These are phyloP conservation scores for Vaucheria bursata DNA, from an alignment of 352 stramenopile species.

Conservation along the genomic window DNA sequence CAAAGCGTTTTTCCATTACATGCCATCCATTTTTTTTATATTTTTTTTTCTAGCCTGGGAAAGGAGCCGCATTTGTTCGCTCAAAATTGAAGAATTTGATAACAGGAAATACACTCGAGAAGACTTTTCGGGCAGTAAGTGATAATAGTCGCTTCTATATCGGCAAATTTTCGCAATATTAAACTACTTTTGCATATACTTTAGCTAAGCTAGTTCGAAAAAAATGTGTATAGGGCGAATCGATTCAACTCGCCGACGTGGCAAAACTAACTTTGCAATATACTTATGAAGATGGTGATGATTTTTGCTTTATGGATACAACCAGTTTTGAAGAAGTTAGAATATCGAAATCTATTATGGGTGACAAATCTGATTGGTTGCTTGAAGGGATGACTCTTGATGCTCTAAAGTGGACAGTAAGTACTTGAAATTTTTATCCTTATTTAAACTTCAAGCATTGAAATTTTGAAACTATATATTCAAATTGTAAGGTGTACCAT, in stretches of 20 bases:
- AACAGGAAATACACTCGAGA: constrained; percentile 49
- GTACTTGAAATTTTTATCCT: too few species aligned
- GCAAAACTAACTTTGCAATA: constrained; percentile 51
- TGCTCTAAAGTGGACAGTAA: constrained; percentile 50
- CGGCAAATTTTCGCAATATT: too few species aligned
- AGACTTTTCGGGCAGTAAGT: constrained; percentile 52
- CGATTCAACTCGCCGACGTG: constrained; percentile 39
- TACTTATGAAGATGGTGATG: constrained; percentile 51
- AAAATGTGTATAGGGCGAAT: constrained; percentile 39
- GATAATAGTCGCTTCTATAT: too few species aligned
- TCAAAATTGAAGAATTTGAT: constrained; percentile 55
- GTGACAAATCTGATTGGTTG: constrained; percentile 60
- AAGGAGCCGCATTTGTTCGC: constrained; percentile 52
- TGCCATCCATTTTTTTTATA: neutral
- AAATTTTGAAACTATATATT: too few species aligned
- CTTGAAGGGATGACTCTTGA: constrained; percentile 60
- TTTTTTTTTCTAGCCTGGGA: constrained; percentile 26
- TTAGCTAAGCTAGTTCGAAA: too few species aligned
- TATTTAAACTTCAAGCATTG: too few species aligned
- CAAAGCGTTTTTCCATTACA: neutral
- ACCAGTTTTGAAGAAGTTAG: constrained; percentile 66
- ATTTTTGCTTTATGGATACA: constrained; percentile 68
- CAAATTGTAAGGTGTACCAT: too few species aligned
- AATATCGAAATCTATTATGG: constrained; percentile 53
- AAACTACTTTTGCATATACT: too few species aligned